These are phyloP conservation scores for Arbutus unedo DNA, from an alignment of 148 eudicot genomes.

Conservation along the genomic window DNA sequence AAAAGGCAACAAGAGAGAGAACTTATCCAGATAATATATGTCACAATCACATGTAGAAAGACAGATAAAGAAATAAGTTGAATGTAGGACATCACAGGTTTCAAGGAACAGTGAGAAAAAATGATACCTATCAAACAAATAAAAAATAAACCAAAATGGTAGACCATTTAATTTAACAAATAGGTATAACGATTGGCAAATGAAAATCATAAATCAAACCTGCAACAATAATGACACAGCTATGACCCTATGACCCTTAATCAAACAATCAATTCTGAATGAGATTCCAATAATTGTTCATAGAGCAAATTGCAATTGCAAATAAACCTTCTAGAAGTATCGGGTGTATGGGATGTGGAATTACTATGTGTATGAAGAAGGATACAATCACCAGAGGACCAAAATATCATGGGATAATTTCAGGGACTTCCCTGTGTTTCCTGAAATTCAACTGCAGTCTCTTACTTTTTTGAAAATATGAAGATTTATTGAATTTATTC, in stretches of 20 bases:
- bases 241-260: not conserved
- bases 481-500: no score
- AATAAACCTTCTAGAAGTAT: no score
- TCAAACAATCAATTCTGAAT: no score
- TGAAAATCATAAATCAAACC: not conserved
- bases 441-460: no score
- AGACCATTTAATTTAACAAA: not conserved
- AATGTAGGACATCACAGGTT: conserved; percentile 5
- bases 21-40: not conserved
- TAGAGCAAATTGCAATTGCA: no score
- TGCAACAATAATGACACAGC: not conserved
- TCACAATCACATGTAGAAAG: not conserved
- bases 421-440: no score
- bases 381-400: no score
- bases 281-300: not conserved
- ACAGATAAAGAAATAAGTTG: not conserved
- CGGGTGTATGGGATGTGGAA: no score
- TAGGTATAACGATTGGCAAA: not conserved
- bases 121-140: not conserved
- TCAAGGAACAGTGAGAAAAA: not conserved
- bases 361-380: no score
- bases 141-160: no score
- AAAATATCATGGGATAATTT: no score
- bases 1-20: not conserved
- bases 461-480: no score